Conservation (phyloP, 164 flowering plant genomes). For the Vitis amurensis region DNA sequence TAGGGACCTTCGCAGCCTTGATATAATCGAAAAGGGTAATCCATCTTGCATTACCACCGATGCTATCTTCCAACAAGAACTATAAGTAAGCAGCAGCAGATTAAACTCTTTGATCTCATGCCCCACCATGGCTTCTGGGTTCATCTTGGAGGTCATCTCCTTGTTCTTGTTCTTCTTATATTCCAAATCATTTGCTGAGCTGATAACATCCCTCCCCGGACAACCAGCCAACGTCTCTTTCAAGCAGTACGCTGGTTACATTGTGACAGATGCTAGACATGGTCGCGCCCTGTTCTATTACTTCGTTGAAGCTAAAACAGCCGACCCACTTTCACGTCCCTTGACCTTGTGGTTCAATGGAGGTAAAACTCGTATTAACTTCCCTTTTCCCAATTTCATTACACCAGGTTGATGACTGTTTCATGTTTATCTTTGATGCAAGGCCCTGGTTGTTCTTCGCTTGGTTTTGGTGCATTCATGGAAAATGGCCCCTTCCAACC, state of each 20-base stretch:
- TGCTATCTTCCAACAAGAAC: no score
- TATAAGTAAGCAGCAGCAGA: no score
- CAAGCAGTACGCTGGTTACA: slow-evolving; percentile 40
- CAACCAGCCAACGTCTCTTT: slow-evolving; percentile 34
- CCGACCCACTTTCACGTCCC: slow-evolving; percentile 32
- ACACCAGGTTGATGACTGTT: background rate
- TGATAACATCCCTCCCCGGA: slow-evolving; percentile 33
- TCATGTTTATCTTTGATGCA: background rate
- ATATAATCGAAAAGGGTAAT: no score
- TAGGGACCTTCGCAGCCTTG: no score
- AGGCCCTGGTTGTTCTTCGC: slow-evolving; percentile 57
- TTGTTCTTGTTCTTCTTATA: background rate
- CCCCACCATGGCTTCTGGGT: slow-evolving; percentile 7
- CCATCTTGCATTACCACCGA: no score
- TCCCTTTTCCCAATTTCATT: background rate
- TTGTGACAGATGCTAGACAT: slow-evolving; percentile 32
- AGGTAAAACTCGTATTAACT: slow-evolving; percentile 20
- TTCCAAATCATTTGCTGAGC: slow-evolving; percentile 16
- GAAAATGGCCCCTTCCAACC: slow-evolving; percentile 50
- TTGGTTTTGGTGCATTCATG: slow-evolving; percentile 53
- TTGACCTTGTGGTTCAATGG: slow-evolving; percentile 53
- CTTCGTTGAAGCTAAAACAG: slow-evolving; percentile 38
- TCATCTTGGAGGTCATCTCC: background rate
- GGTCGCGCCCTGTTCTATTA: slow-evolving; percentile 49
- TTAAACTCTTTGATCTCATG: no score